Evolutionary conservation across 148 eudicot genomes (phyloP), one percentile per base, ranked within the genome.

Genomic region (Hydrangea macrophylla): DNA sequence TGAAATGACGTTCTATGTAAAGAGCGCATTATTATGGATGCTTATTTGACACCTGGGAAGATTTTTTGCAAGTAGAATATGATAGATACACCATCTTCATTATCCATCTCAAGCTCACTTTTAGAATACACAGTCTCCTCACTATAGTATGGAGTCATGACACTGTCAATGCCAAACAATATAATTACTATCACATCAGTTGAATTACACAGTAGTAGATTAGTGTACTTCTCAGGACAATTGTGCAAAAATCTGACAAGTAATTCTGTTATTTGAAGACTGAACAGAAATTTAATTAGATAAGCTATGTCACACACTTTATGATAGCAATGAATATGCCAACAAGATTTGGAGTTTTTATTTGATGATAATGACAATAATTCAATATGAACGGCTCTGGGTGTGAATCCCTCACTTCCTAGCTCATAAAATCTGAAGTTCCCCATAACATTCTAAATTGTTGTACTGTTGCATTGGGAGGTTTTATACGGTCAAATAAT

Each of bases 101-200:
- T 89, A 73, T 86, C 96, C 88, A 86, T 74, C 76, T 86, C 91
- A 36, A 89, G 91, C 71, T 86, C 96, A 70, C 78, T 84, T 78
- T 81, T 86, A 0, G 91, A 86, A 72, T 86, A 86, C 39, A 89
- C 82, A 17, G 96, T 89, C 79, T 89, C 96, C 78, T 89, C 96
- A 72, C 88, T 86, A 63, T 89, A 89, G 83, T 89, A 89, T 51
- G 96, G 96, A 45, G 91, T 84, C 78, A 89, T 76, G 76, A 86
- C 91, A 70, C 89, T 89, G 89, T 75, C 55, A 71, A 54, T 33
- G 66, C 72, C 58, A 68, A 60, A 10, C 30, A 60, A 50, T 65
- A 68, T 42, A 58, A 20, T 53, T 50, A 58, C 55, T 62, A 78
- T 64, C 50, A 62, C 55, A 40, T 56, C 37, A 17, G 55, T 40